These are phyloP conservation scores for Cyclotella cryptica DNA, from an alignment of 108 stramenopile species.

Conservation along the genomic window DNA sequence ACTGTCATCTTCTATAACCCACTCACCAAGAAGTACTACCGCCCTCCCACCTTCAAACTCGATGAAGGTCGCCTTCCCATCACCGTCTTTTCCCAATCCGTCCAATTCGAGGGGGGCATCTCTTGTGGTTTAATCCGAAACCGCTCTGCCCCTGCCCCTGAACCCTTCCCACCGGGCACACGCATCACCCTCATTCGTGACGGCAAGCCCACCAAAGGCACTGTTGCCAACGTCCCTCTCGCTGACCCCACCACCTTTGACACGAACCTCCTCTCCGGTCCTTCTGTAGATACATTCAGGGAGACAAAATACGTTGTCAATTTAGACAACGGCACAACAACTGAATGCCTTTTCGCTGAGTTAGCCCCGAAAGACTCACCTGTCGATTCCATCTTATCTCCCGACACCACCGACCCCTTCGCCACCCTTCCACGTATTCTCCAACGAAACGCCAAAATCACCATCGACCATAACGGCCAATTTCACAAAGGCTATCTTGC, in stretches of 20 bases:
- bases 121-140: slow-evolving; percentile 3
- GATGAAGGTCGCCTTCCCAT: slow-evolving; percentile 16
- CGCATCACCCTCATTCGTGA: neutral
- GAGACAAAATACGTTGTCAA: neutral
- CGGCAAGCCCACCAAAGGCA: neutral
- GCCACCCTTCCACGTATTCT: slow-evolving; percentile 5
- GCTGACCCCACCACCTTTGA: slow-evolving; percentile 5
- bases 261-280: neutral
- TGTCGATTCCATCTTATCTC: neutral
- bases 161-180: slow-evolving; percentile 25
- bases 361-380: neutral
- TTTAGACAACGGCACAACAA: neutral
- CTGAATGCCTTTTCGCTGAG: neutral
- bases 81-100: neutral
- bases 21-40: neutral
- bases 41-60: slow-evolving; percentile 2
- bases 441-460: slow-evolving; percentile 6
- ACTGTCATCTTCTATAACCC: slow-evolving; percentile 19
- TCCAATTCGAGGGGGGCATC: slow-evolving; percentile 14
- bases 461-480: slow-evolving; percentile 5
- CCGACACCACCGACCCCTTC: neutral
- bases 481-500: slow-evolving; percentile 18
- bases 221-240: slow-evolving; percentile 15
- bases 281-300: too few species aligned
- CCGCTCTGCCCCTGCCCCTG: neutral